Conservation (phyloP, 768 basidiomycete genomes). For the Clavulina sp. region DNA sequence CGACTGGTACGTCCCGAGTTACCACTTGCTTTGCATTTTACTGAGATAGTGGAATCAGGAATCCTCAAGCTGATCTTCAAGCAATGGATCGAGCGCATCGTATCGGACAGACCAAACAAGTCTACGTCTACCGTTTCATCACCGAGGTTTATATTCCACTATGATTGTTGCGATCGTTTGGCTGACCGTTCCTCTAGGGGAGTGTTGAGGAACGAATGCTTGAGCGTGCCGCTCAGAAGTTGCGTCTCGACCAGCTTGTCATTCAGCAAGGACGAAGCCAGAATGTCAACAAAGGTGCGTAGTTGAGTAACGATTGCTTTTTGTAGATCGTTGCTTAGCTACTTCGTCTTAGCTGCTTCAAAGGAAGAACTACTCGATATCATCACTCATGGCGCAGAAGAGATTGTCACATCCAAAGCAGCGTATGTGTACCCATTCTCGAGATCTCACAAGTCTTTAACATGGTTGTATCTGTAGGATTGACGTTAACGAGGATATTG, state of each 20-base stretch:
- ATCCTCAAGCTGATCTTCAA: constrained; percentile 96
- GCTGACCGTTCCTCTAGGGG: constrained; percentile 23
- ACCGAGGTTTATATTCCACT: constrained; percentile 35
- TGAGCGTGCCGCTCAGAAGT: constrained; percentile 88
- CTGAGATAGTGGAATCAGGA: constrained; percentile 33
- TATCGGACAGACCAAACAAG: constrained; percentile 94
- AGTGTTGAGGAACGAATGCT: constrained; percentile 93
- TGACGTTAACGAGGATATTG: constrained; percentile 78
- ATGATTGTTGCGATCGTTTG: neutral
- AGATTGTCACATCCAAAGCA: constrained; percentile 71
- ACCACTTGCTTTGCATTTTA: constrained; percentile 5
- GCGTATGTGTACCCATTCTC: constrained; percentile 32
- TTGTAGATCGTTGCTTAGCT: neutral
- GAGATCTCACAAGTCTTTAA: constrained; percentile 2
- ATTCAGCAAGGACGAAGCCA: constrained; percentile 90
- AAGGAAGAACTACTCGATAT: constrained; percentile 96
- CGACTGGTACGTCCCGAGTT: constrained; percentile 62
- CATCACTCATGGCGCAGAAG: constrained; percentile 95
- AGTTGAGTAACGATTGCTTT: neutral
- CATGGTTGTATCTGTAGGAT: constrained; percentile 26
- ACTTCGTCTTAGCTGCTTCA: constrained; percentile 43
- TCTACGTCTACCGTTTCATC: constrained; percentile 93
- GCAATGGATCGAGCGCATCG: constrained; percentile 98
- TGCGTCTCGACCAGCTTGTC: constrained; percentile 86
- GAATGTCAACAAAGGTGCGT: constrained; percentile 47